These are phyloP conservation scores for Trifolium repens DNA, from an alignment of 306 rosid genomes.

Conservation along the genomic window DNA sequence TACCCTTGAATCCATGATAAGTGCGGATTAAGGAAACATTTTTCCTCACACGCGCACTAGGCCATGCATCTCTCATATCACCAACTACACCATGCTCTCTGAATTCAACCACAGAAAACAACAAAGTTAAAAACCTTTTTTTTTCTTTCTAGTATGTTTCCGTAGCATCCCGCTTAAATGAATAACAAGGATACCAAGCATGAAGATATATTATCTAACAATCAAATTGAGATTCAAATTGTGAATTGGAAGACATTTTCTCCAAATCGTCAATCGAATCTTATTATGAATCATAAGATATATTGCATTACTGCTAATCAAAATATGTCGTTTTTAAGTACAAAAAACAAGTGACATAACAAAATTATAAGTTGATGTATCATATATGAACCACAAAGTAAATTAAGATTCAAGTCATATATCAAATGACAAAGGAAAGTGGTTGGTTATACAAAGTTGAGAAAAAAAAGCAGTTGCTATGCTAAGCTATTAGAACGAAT, in stretches of 20 bases:
- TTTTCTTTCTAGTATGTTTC: neutral
- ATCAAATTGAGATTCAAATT: no score
- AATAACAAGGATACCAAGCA: no score
- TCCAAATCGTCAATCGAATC: no score
- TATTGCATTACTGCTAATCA: no score
- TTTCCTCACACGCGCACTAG: constrained; percentile 90
- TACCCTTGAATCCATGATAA: constrained; percentile 97
- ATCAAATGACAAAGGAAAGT: neutral
- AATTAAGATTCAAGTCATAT: neutral
- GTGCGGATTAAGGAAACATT: constrained; percentile 84
- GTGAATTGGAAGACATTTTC: no score
- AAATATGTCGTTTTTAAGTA: neutral
- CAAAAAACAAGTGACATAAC: neutral
- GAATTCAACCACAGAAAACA: constrained; percentile 43
- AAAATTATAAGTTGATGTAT: no score
- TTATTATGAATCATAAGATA: neutral
- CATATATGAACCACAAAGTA: neutral
- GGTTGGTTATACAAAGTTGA: neutral
- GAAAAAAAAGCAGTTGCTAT: no score
- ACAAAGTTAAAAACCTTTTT: constrained; percentile 26
- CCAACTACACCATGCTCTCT: constrained; percentile 98
- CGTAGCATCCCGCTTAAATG: neutral
- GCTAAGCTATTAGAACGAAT: neutral
- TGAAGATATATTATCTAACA: no score
- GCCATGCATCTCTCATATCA: constrained; percentile 98